A percentile compares a stretch with the other conserved stretches of the same genome.
Conservation (phyloP, 2,329 filamentous ascomycete genomes). For the Colletotrichum sansevieriae region DNA sequence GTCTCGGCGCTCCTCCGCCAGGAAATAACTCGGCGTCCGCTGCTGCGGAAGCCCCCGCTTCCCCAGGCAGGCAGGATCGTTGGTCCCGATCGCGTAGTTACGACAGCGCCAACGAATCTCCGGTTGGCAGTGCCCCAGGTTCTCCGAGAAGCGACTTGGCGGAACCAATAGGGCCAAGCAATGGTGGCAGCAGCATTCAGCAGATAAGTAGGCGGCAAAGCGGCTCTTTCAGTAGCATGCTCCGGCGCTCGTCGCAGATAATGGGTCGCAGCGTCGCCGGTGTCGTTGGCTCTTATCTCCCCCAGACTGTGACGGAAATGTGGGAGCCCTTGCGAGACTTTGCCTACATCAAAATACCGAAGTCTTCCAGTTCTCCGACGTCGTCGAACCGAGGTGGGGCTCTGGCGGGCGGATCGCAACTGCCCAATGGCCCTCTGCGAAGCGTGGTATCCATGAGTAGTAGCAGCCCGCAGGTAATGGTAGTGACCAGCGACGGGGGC, state of each 20-base stretch:
- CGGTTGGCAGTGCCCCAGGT: slow-evolving; percentile 54
- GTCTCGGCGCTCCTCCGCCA: slow-evolving; percentile 69
- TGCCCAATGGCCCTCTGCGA: slow-evolving; percentile 68
- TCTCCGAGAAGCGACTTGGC: slow-evolving; percentile 63
- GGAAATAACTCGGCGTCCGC: slow-evolving; percentile 50
- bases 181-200: slow-evolving; percentile 46
- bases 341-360: slow-evolving; percentile 94
- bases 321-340: slow-evolving; percentile 97
- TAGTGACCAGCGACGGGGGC: slow-evolving; percentile 93
- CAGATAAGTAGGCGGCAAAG: slow-evolving; percentile 64
- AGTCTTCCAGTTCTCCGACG: slow-evolving; percentile 57
- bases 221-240: slow-evolving; percentile 88
- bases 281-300: slow-evolving; percentile 91
- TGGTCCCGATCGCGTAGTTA: slow-evolving; percentile 66
- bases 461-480: slow-evolving; percentile 95
- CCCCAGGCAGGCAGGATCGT: slow-evolving; percentile 60
- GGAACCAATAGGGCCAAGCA: slow-evolving; percentile 52
- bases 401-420: slow-evolving; percentile 40
- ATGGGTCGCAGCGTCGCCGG: slow-evolving; percentile 91
- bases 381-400: slow-evolving; percentile 19
- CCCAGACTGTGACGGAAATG: slow-evolving; percentile 94
- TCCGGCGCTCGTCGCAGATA: slow-evolving; percentile 94
- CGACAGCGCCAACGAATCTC: slow-evolving; percentile 68
- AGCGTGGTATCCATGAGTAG: slow-evolving; percentile 99
- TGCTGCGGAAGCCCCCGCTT: slow-evolving; percentile 54